phyloP scores from a whole-genome alignment of 192 early-diverging fungal genomes.

The Gonapodya prolifera region DNA sequence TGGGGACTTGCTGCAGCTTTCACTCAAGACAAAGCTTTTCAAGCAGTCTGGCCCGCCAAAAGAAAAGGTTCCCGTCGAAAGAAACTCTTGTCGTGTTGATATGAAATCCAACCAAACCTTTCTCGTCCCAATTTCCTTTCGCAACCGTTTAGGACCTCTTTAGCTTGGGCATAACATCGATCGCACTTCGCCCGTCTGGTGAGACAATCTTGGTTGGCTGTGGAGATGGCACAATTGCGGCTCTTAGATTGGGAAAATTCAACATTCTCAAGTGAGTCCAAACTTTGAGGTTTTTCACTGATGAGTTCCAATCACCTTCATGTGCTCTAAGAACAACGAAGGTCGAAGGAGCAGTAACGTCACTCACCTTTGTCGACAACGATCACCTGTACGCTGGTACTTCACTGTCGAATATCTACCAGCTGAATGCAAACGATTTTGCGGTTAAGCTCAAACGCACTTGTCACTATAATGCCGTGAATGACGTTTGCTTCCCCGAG shows the following conservation, averaged over 20 bases:
- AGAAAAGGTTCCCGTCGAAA: conserved; percentile 24
- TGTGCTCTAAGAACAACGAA: conserved; percentile 16
- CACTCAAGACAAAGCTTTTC: conserved; percentile 31
- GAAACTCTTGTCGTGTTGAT: not conserved
- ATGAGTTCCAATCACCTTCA: not conserved
- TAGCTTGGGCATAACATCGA: conserved; percentile 35
- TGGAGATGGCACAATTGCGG: conserved; percentile 41
- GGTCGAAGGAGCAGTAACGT: conserved; percentile 43
- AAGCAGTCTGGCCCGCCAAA: conserved; percentile 43
- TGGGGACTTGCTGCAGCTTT: conserved; percentile 38
- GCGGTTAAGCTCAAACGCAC: conserved; percentile 24
- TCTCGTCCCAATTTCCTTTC: no score
- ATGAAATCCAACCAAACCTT: no score
- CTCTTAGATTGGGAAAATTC: conserved; percentile 30
- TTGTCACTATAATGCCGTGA: conserved; percentile 39
- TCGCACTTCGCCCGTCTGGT: conserved; percentile 21
- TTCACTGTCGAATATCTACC: conserved; percentile 38
- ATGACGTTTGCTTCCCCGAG: conserved; percentile 39
- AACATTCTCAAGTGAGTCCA: conserved; percentile 36
- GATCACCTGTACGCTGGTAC: conserved; percentile 32
- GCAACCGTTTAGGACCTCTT: conserved; percentile 27
- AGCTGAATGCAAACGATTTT: conserved; percentile 21
- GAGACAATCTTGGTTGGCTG: conserved; percentile 32
- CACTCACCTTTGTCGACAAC: conserved; percentile 27
- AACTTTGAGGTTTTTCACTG: not conserved